Evolutionary conservation across 371 early-diverging fungal species (phyloP).

Genomic region (Mucor sp.): DNA sequence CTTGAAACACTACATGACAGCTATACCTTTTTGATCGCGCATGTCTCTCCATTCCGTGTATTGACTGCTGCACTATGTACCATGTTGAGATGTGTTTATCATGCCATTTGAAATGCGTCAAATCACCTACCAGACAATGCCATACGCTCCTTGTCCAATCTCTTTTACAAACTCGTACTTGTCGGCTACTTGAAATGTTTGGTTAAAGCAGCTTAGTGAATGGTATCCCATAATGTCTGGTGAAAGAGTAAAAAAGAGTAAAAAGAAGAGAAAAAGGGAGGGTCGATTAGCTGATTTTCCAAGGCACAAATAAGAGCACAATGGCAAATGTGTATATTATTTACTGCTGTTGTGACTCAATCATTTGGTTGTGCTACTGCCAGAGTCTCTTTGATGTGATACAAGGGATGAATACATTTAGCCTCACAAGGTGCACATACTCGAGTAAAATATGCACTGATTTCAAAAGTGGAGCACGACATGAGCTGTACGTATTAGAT

Average conservation of each 20-base stretch:
- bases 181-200: conserved; percentile 70
- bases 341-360: too few species aligned
- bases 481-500: neutral
- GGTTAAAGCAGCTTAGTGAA: conserved; percentile 64
- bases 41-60: conserved; percentile 7
- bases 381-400: neutral
- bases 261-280: neutral
- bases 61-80: conserved; percentile 10
- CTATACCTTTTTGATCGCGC: conserved; percentile 22
- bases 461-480: neutral
- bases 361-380: neutral
- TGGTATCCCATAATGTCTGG: conserved; percentile 34
- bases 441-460: neutral
- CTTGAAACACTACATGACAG: neutral
- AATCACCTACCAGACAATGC: conserved; percentile 76
- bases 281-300: neutral
- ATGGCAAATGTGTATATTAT: too few species aligned
- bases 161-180: conserved; percentile 83
- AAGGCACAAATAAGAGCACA: neutral
- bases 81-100: neutral
- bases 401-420: neutral
- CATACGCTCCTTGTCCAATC: conserved; percentile 94
- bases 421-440: neutral
- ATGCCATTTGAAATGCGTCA: neutral
- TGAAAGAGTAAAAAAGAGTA: neutral